Base-by-base conservation (phyloP, 192 early-diverging fungal species). In the Podila minutissima region DNA sequence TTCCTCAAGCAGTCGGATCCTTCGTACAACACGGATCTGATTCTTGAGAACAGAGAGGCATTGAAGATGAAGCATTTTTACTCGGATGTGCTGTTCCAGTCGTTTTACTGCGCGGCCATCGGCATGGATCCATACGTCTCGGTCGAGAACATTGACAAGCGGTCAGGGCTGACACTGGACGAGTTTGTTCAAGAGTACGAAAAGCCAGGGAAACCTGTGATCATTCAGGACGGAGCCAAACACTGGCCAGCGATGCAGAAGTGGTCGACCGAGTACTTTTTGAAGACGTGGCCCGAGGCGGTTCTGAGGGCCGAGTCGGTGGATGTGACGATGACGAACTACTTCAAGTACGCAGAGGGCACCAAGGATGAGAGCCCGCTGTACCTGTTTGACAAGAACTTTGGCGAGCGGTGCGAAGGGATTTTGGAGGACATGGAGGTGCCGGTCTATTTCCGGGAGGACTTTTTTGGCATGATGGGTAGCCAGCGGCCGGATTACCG, bases 361-460 rank as follows among this genome's bases (percentile, higher is more conserved):
- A 82, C 75, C 6, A 77, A 82, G 59, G 89, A 91, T 46, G 91
- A 91, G 79, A 82, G 88, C 32, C 92, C 91, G 5, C 58, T 93
- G 19, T 93, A 92, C 62, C 69, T 93, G 67, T 93, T 93, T 83
- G 92, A 93, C 81, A 91, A 92, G 70, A 78, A 84, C 28, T 90
- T 89, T 74, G 83, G 82, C 28, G 78, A 83, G 10, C 61, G 72
- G 12, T 84, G 86, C 51, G 65, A 88, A 5, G 82, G 71, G 19
- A 82, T 92, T 24, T 19, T 83, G 38, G 67, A 85, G 2, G 92
- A 91, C 62, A 91, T 89, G 64, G 60, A 70, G 28, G 87, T 92
- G 15, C 91, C 91, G 6, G 62, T 66, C 20, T 92, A 91, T 70
- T 94, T 93, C 83, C 38, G 62, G 22, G 85, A 89, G 58, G 92